These are phyloP conservation scores for Platanthera zijinensis DNA, from an alignment of 106 monocot species.

Conservation along the genomic window DNA sequence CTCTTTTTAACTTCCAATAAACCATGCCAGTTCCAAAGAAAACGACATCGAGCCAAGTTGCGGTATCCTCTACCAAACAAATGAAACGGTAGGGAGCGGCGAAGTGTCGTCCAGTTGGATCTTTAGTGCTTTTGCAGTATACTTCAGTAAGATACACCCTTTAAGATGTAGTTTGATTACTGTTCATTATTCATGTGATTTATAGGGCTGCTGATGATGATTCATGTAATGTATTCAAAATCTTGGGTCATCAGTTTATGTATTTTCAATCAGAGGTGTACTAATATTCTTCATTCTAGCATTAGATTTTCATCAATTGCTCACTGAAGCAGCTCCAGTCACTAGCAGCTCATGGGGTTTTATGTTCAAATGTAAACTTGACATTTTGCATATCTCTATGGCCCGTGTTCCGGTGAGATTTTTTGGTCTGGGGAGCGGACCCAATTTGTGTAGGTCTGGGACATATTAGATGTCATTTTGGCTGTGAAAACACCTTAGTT, in stretches of 20 bases:
- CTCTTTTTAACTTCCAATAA: neutral
- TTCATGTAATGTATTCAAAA: no score
- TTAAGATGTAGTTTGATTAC: neutral
- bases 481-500: no score
- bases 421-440: no score
- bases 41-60: neutral
- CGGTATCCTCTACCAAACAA: constrained; percentile 3
- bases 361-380: no score
- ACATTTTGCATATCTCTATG: no score
- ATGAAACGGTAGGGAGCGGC: neutral
- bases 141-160: neutral
- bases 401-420: no score
- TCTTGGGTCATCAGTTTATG: neutral
- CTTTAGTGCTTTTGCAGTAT: neutral
- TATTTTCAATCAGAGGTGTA: neutral
- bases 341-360: neutral
- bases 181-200: neutral
- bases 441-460: no score
- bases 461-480: no score
- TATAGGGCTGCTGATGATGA: neutral
- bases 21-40: constrained; percentile 1
- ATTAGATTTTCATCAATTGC: neutral
- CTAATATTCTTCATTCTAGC: neutral
- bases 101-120: neutral
- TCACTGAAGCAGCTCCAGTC: neutral